These are phyloP conservation scores for Diaporthe australafricana DNA, from an alignment of 2,329 filamentous ascomycete genomes.

Conservation along the genomic window DNA sequence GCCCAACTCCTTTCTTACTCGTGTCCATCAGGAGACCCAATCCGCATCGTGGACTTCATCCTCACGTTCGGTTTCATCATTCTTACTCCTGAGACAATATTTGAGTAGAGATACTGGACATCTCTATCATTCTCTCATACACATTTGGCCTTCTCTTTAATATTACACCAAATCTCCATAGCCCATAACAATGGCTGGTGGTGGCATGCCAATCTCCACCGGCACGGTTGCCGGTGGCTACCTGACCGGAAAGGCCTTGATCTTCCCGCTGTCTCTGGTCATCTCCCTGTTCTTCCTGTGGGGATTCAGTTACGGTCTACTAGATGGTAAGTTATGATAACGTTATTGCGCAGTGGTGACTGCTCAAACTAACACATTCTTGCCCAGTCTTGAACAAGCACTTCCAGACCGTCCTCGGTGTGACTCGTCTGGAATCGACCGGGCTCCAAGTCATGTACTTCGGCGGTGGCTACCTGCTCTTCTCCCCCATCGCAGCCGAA, in stretches of 20 bases:
- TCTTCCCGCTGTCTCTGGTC: constrained; percentile 39
- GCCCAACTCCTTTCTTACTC: constrained; percentile 16
- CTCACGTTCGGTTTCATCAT: constrained; percentile 15
- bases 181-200: constrained; percentile 14
- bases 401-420: constrained; percentile 59
- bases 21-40: neutral
- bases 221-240: constrained; percentile 28
- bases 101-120: neutral
- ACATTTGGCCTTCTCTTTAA: neutral
- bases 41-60: constrained; percentile 15
- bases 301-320: constrained; percentile 51
- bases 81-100: neutral
- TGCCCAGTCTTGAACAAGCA: constrained; percentile 58
- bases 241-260: constrained; percentile 27
- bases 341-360: neutral
- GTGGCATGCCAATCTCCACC: constrained; percentile 26
- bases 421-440: constrained; percentile 56
- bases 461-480: constrained; percentile 54
- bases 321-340: constrained; percentile 42
- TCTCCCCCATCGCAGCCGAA: constrained; percentile 55
- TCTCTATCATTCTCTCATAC: neutral
- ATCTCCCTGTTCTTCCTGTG: constrained; percentile 52
- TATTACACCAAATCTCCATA: neutral
- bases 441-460: constrained; percentile 65
- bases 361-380: neutral